Evolutionary conservation across 2,329 filamentous ascomycete genomes (phyloP).

Genomic region (Exserohilum turcica): DNA sequence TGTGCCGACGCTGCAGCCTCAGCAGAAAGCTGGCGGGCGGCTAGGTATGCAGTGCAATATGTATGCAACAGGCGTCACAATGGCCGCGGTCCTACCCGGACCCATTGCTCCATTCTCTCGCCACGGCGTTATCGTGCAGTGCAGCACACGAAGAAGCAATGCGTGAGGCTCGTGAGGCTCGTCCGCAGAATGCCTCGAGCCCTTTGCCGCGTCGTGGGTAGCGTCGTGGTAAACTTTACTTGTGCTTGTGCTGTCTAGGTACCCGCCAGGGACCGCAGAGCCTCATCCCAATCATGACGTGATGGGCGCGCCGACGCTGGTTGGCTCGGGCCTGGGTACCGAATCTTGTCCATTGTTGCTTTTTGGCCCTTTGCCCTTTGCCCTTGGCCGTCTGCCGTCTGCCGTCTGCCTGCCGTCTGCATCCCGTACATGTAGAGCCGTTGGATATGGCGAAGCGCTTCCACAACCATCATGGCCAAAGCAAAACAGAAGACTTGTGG

Average conservation of each 20-base stretch:
- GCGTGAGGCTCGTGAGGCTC: neutral
- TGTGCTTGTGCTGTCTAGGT: neutral
- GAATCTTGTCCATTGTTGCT: neutral
- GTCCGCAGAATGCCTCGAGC: neutral
- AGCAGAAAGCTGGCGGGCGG: slow-evolving; percentile 22
- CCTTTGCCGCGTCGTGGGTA: neutral
- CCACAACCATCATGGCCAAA: slow-evolving; percentile 16
- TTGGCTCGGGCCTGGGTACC: neutral
- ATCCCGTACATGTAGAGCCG: slow-evolving; percentile 10
- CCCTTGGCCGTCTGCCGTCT: neutral
- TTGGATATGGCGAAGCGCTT: slow-evolving; percentile 10
- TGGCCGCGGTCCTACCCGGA: slow-evolving; percentile 21
- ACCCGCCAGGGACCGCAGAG: slow-evolving; percentile 9
- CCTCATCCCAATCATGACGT: slow-evolving; percentile 5
- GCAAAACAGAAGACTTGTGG: slow-evolving; percentile 22
- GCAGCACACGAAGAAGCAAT: slow-evolving; percentile 6
- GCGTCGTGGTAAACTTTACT: neutral
- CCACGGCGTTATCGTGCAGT: slow-evolving; percentile 5
- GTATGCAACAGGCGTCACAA: slow-evolving; percentile 32
- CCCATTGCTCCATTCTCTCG: slow-evolving; percentile 9
- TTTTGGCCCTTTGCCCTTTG: neutral
- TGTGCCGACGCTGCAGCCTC: slow-evolving; percentile 23
- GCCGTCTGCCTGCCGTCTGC: too few relatives aligned
- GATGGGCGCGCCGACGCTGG: neutral
- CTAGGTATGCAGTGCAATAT: slow-evolving; percentile 31